Conservation (phyloP, 495 filamentous ascomycete genomes). For the Xylaria castorea region DNA sequence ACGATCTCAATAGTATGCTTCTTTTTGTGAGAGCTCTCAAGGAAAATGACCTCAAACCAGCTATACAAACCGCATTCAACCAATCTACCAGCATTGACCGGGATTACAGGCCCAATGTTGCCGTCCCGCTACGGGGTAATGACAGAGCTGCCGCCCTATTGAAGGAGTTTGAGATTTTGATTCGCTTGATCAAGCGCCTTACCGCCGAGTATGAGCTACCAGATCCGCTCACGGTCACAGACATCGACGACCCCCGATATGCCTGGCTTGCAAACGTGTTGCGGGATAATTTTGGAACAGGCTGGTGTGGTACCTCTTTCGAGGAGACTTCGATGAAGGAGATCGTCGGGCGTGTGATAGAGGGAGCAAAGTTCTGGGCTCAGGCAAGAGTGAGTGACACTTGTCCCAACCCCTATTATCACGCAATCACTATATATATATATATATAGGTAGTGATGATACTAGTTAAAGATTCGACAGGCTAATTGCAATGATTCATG, state of each 20-base stretch:
- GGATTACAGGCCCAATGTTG: rapidly evolving
- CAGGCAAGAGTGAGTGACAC: neutral
- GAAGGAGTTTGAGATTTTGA: neutral
- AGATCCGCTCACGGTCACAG: neutral
- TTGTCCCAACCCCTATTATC: neutral
- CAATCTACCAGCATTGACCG: neutral
- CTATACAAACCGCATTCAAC: neutral
- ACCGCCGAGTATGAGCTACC: neutral
- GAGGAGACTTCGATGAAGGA: neutral
- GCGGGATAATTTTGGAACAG: neutral
- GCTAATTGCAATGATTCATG: neutral
- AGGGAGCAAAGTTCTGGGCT: neutral
- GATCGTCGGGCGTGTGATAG: neutral
- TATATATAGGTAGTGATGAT: neutral
- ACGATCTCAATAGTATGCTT: neutral
- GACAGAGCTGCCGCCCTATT: neutral
- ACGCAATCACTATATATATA: neutral
- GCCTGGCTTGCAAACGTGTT: neutral
- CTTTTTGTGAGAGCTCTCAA: neutral
- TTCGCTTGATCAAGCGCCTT: neutral
- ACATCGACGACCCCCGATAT: neutral
- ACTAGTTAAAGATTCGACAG: neutral
- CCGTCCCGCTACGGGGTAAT: neutral
- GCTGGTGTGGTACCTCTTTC: neutral
- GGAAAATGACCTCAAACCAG: neutral